Percentiles rank a stretch among this genome's conserved stretches.
phyloP scores from a whole-genome alignment of 2,329 filamentous ascomycete genomes.

The Fusarium circinatum region DNA sequence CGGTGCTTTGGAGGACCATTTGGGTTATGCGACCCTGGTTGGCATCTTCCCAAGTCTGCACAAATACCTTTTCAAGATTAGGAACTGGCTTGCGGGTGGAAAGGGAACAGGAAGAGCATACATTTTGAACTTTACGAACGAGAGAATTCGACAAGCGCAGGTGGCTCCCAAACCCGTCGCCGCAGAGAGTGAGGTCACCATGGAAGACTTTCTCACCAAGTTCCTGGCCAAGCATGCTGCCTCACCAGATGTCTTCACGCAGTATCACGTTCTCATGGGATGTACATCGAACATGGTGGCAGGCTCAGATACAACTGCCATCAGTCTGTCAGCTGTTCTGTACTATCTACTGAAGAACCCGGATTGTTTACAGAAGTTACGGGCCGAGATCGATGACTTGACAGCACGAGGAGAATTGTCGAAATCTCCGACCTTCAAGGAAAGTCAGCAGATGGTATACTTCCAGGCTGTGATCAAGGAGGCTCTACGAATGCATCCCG shows the following conservation, averaged over 20 bases:
- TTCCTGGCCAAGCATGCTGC: constrained; percentile 33
- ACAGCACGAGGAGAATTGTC: constrained; percentile 6
- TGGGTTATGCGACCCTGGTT: neutral
- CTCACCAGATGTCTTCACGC: constrained; percentile 19
- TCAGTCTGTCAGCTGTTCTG: constrained; percentile 33
- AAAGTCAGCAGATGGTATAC: constrained; percentile 36
- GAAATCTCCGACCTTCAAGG: constrained; percentile 17
- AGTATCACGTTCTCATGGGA: constrained; percentile 33
- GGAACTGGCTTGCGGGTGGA: constrained; percentile 6
- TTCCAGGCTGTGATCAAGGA: constrained; percentile 39
- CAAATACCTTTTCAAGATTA: neutral
- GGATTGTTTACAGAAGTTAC: constrained; percentile 1
- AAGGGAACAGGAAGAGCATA: constrained; percentile 18
- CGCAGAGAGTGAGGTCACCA: neutral
- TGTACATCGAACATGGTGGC: constrained; percentile 40
- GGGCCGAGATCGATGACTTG: constrained; percentile 10
- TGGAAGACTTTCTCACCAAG: constrained; percentile 38
- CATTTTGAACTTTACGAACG: constrained; percentile 16
- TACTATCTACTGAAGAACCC: constrained; percentile 33
- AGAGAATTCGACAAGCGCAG: constrained; percentile 9
- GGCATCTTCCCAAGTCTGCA: constrained; percentile 15
- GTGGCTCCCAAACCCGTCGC: neutral
- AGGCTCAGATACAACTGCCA: constrained; percentile 39
- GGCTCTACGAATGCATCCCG: constrained; percentile 35
- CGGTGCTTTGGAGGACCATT: constrained; percentile 7